Evolutionary conservation across 768 basidiomycete genomes (phyloP), one percentile per base, ranked within the genome.

Genomic region (Holtermanniella nyarrowii): DNA sequence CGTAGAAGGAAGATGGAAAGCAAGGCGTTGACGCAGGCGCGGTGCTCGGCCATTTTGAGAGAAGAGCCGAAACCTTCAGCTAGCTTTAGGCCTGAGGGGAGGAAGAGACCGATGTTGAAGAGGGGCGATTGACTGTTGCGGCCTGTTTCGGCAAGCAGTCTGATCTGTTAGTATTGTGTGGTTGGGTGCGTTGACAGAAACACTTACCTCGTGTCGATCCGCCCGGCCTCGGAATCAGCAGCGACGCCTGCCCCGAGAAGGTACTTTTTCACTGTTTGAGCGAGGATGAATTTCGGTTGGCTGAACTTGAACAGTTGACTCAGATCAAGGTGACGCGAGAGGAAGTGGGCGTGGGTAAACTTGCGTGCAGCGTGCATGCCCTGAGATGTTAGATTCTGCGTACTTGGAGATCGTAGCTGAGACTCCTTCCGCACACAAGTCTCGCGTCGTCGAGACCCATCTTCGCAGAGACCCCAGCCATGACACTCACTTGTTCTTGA

Each of bases 21-120:
- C 12, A 71, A 56, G 12, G 68, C 70, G 50, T 71, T 69, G 48
- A 64, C 54, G 13, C 66, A 60, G 72, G 88, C 89, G 52, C 93
- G 77, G 73, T 80, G 91, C 72, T 96, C 89, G 14, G 89, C 89
- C 93, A 97, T 97, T 70, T 80, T 83, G 49, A 96, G 74, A 2
- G 87, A 90, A 59, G 81, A 84, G 48, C 95, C 95, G 65, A 91
- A 88, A 13, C 91, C 90, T 72, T 99, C 91, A 4, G 91, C 88
- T 1, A 99, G 79, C 72, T 95, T 80, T 68, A 68, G 42, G 80
- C 86, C 52, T 73, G 76, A 39, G 82, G 88, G 21, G 82, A 86
- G 69, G 58, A 80, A 97, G 53, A 95, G 84, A 16, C 89, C 95
- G n/a, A 93, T 84, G n/a, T 95, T 85, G 70, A 85, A 99, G 37